A percentile compares a stretch with the other conserved stretches of the same genome.
Conservation (phyloP, 768 basidiomycete species). For the Suillus brevipes region DNA sequence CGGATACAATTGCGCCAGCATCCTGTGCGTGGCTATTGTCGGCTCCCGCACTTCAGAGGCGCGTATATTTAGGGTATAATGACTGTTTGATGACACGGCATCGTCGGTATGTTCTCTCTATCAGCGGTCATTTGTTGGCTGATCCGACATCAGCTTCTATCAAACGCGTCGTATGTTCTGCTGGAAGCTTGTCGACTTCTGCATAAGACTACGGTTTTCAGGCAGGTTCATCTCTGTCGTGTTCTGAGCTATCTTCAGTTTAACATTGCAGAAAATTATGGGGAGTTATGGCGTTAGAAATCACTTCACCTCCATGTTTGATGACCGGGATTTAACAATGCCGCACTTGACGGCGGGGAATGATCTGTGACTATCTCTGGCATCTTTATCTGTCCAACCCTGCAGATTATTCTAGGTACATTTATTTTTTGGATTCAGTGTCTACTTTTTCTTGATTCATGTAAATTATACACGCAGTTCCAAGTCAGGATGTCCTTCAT, state of each 20-base stretch:
- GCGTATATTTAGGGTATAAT: too few species aligned
- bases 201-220: neutral
- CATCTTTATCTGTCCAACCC: too few species aligned
- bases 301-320: neutral
- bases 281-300: neutral
- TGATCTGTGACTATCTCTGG: too few species aligned
- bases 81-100: too few species aligned
- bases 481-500: too few species aligned
- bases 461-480: too few species aligned
- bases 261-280: neutral
- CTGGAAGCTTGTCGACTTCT: neutral
- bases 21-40: neutral
- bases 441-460: too few species aligned
- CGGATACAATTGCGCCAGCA: neutral
- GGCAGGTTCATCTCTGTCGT: neutral
- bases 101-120: neutral
- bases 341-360: slow-evolving; percentile 11
- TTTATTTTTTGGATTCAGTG: too few species aligned
- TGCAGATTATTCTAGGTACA: too few species aligned
- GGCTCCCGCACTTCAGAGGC: neutral
- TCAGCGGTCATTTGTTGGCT: neutral
- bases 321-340: too few species aligned
- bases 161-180: neutral
- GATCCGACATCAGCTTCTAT: neutral
- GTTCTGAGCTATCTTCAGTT: neutral